Evolutionary conservation across 345 rosid genomes (phyloP).

Genomic region (Eucalyptus erythrocorys): DNA sequence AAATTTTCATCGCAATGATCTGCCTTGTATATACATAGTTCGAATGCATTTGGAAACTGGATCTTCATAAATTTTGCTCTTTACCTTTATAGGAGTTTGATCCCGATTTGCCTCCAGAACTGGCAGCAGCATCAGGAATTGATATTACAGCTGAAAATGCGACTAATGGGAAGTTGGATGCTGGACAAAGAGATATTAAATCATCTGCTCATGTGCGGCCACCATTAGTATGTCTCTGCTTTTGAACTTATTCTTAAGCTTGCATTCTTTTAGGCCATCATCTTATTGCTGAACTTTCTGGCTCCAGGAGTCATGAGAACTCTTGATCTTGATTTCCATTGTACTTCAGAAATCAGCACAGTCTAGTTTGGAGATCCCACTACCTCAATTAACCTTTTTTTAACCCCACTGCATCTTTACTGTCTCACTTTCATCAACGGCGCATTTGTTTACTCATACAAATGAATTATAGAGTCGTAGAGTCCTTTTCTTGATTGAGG

Average conservation of each 20-base stretch:
- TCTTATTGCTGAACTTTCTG: background rate
- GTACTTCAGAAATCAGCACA: background rate
- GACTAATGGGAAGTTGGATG: conserved; percentile 47
- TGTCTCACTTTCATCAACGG: background rate
- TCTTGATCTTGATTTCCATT: background rate
- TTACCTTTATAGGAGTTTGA: conserved; percentile 58
- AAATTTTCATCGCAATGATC: background rate
- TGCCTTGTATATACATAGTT: background rate
- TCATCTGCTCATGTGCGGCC: conserved; percentile 66
- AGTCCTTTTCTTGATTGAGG: background rate
- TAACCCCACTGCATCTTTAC: background rate
- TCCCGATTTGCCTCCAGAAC: conserved; percentile 97
- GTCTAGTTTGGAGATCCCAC: background rate
- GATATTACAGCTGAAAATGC: conserved; percentile 46
- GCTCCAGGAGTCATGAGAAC: background rate
- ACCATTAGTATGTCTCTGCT: conserved; percentile 51
- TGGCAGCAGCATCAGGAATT: conserved; percentile 87
- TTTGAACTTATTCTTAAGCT: background rate
- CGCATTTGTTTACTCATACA: background rate
- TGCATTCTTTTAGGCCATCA: background rate
- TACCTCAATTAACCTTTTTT: background rate
- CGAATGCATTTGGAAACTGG: background rate
- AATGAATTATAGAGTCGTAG: background rate
- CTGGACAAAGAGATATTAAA: conserved; percentile 47
- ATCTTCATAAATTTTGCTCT: background rate